A percentile compares a stretch with the other conserved stretches of the same genome.
Evolutionary conservation across 768 basidiomycete genomes (phyloP).

Genomic region (Russula olivacea): DNA sequence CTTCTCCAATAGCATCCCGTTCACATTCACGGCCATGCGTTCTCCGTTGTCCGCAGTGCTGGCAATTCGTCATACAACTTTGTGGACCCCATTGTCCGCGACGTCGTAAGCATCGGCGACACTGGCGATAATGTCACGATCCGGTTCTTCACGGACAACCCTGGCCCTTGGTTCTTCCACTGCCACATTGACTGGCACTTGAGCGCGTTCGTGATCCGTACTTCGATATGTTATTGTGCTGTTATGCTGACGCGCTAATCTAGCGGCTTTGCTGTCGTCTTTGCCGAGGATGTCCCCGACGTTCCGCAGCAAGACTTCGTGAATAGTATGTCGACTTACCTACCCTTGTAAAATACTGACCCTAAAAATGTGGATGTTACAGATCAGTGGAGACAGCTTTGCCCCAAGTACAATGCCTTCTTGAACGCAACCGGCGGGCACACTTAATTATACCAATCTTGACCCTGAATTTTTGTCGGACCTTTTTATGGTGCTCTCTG

Average conservation of each 20-base stretch:
- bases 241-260: not conserved
- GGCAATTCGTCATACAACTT: constrained; percentile 21
- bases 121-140: constrained; percentile 26
- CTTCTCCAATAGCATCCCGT: constrained; percentile 15
- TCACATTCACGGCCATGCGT: constrained; percentile 21
- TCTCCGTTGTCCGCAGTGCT: constrained; percentile 13
- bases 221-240: constrained; percentile 44
- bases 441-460: not conserved
- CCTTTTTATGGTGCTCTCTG: not conserved
- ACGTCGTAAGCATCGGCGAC: constrained; percentile 24
- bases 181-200: constrained; percentile 33
- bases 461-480: not conserved
- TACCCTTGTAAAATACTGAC: not conserved
- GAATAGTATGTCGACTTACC: not conserved
- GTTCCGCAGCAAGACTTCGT: not conserved
- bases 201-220: constrained; percentile 48
- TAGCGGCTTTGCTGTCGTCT: constrained; percentile 20
- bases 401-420: constrained; percentile 11
- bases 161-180: constrained; percentile 31
- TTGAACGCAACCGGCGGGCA: not conserved
- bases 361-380: not conserved
- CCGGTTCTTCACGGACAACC: constrained; percentile 31
- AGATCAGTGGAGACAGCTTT: constrained; percentile 8
- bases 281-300: constrained; percentile 19
- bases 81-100: constrained; percentile 24